phyloP scores from a whole-genome alignment of 2,329 filamentous ascomycete genomes.

The Geosmithia flava region DNA sequence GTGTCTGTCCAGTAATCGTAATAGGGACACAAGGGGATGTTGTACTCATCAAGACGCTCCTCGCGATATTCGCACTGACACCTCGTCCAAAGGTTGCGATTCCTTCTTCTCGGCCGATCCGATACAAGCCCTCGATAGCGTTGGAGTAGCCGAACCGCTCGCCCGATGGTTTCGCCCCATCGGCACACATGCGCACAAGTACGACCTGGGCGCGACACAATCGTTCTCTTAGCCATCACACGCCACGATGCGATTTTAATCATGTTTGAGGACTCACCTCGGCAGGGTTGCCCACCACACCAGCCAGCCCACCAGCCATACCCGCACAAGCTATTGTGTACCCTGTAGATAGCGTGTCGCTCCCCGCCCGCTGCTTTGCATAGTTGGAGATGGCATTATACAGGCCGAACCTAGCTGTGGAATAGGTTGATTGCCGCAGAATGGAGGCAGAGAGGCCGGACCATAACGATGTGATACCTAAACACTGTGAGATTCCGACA shows the following conservation, averaged over 20 bases:
- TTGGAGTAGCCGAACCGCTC: conserved; percentile 26
- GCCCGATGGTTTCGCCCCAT: conserved; percentile 22
- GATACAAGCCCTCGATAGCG: conserved; percentile 18
- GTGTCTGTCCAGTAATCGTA: not conserved
- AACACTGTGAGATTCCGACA: not conserved
- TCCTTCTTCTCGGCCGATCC: conserved; percentile 24
- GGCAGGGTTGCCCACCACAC: conserved; percentile 30
- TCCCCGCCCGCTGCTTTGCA: conserved; percentile 12
- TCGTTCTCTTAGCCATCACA: too few species aligned
- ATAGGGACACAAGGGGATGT: conserved; percentile 2
- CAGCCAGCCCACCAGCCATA: conserved; percentile 25
- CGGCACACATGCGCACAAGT: conserved; percentile 31
- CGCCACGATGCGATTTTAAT: not conserved
- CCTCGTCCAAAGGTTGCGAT: conserved; percentile 23
- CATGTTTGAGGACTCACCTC: conserved; percentile 15
- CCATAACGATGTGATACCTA: conserved; percentile 28
- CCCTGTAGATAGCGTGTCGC: conserved; percentile 15
- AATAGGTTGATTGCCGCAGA: conserved; percentile 29
- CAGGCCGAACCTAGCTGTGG: conserved; percentile 29
- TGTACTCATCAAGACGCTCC: conserved; percentile 31
- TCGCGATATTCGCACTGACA: conserved; percentile 23
- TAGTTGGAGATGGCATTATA: conserved; percentile 21
- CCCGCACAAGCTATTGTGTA: conserved; percentile 25
- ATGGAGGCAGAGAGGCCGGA: conserved; percentile 29
- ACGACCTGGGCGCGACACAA: conserved; percentile 7